These are phyloP conservation scores for Limonium bicolor DNA, from an alignment of 148 eudicot species.

Conservation along the genomic window DNA sequence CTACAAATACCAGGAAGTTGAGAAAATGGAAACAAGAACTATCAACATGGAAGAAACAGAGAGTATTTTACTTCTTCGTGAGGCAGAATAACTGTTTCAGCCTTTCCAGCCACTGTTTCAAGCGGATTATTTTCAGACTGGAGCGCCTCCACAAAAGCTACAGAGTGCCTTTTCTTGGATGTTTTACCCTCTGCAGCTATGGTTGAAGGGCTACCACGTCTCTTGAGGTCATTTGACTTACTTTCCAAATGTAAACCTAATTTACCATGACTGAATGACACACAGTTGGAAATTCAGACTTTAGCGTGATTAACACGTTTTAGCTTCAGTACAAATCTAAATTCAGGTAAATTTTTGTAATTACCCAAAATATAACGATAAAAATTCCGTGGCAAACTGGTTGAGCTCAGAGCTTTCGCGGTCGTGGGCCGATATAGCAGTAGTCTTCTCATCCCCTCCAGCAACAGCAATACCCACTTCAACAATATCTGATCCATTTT, in stretches of 20 bases:
- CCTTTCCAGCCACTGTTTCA: slow-evolving; percentile 12
- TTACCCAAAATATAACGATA: slow-evolving; percentile 66
- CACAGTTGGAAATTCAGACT: too few species aligned
- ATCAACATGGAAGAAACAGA: background rate
- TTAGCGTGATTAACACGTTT: too few species aligned
- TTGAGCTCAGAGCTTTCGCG: slow-evolving; percentile 27
- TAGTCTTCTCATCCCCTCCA: slow-evolving; percentile 9
- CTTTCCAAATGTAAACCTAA: slow-evolving; percentile 18
- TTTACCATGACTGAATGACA: slow-evolving; percentile 24
- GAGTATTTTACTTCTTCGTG: slow-evolving; percentile 20
- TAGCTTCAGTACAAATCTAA: background rate
- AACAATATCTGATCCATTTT: slow-evolving; percentile 11
- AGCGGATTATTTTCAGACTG: slow-evolving; percentile 7
- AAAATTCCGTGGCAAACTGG: slow-evolving; percentile 44
- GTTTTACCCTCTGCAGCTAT: slow-evolving; percentile 29
- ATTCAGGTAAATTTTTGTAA: background rate
- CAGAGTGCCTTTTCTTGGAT: slow-evolving; percentile 41
- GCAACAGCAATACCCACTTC: slow-evolving; percentile 8
- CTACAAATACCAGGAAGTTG: too few species aligned
- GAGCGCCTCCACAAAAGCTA: slow-evolving; percentile 11
- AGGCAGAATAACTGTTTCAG: slow-evolving; percentile 13
- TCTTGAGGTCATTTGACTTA: slow-evolving; percentile 27
- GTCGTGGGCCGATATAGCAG: slow-evolving; percentile 11
- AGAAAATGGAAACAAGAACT: background rate
- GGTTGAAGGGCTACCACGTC: slow-evolving; percentile 44